phyloP scores from a whole-genome alignment of 1,284 basidiomycete species.

The Tilletia setariae region DNA sequence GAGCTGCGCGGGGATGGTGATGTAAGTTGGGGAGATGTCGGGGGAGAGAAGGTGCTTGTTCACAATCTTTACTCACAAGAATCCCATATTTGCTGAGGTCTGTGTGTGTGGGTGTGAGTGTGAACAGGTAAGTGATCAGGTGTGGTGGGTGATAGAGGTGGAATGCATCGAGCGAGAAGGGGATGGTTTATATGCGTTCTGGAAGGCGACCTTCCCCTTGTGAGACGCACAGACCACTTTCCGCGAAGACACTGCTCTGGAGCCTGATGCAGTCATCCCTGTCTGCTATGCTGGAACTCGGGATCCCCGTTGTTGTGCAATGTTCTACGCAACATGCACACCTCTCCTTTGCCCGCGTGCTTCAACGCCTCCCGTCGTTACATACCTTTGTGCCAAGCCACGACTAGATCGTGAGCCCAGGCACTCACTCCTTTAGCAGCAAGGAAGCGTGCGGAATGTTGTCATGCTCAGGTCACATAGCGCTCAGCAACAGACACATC shows the following conservation, averaged over 20 bases:
- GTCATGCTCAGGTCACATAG: no score
- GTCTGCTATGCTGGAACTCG: no score
- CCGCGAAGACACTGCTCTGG: not conserved
- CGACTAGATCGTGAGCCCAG: no score
- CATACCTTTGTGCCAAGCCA: no score
- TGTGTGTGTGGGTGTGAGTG: slow-evolving; percentile 4
- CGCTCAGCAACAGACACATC: no score
- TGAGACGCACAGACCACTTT: slow-evolving; percentile 16
- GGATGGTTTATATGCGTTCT: not conserved
- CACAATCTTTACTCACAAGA: not conserved
- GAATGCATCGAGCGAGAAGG: not conserved
- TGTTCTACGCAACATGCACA: no score
- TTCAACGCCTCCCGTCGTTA: no score
- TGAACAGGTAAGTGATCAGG: not conserved
- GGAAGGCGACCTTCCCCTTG: slow-evolving; percentile 16
- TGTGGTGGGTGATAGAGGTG: not conserved
- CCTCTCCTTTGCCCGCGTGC: no score
- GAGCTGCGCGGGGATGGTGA: not conserved
- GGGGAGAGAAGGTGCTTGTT: not conserved
- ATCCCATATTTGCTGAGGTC: not conserved
- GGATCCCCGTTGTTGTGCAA: no score
- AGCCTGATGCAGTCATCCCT: not conserved
- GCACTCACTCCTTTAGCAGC: no score
- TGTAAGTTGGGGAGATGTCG: not conserved
- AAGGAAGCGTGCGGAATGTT: no score